Conservation (phyloP, 805 yeast species). For the Komagataella populi region DNA sequence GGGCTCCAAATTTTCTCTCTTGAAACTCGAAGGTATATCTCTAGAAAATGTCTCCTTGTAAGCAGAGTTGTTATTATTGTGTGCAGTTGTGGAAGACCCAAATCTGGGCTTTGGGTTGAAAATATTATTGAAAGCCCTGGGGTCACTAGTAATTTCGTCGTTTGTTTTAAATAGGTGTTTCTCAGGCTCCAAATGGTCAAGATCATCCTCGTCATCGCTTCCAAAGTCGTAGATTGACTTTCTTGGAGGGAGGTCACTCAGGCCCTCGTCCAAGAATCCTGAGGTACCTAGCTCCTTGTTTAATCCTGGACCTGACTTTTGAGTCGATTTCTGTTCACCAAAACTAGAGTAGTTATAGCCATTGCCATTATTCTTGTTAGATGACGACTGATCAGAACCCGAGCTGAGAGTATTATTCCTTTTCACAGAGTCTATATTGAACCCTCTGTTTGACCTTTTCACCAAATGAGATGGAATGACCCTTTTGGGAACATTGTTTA, state of each 20-base stretch:
- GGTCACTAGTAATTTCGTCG: constrained; percentile 15
- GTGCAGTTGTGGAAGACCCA: neutral
- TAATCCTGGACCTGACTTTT: neutral
- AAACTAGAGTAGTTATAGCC: neutral
- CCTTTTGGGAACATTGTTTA: neutral
- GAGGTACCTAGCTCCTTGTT: neutral
- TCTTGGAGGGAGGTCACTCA: constrained; percentile 34
- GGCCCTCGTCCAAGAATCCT: constrained; percentile 7
- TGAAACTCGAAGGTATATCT: neutral
- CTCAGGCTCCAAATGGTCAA: constrained; percentile 17
- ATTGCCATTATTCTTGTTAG: neutral
- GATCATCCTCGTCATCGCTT: constrained; percentile 24
- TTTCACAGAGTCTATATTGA: neutral
- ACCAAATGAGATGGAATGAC: constrained; percentile 2
- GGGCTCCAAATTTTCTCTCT: constrained; percentile 5
- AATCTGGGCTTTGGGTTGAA: constrained; percentile 16
- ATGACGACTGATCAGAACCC: neutral
- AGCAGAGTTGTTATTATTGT: neutral
- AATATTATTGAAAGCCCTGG: constrained; percentile 28
- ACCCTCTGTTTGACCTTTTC: constrained; percentile 1
- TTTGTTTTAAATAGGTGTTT: constrained; percentile 18
- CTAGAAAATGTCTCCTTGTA: neutral
- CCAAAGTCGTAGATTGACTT: constrained; percentile 35
- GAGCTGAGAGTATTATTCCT: neutral
- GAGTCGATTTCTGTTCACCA: neutral